Evolutionary conservation across 2,329 filamentous ascomycete genomes (phyloP).

Genomic region (Pseudopyrenochaeta lycopersici): DNA sequence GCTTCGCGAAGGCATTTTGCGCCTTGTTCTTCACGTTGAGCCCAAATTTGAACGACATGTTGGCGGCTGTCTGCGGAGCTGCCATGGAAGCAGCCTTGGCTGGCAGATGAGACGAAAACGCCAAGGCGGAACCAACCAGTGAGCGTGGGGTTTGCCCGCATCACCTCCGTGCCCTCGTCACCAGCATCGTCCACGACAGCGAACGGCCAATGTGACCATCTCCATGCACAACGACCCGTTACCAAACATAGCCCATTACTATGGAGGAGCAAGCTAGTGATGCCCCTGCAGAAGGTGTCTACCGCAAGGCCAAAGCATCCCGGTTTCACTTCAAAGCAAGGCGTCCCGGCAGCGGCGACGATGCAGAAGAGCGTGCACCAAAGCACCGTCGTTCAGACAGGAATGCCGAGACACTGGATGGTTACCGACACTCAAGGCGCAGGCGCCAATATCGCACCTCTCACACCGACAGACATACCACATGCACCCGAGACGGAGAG

Average conservation of each 20-base stretch:
- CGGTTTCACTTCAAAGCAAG: slow-evolving; percentile 52
- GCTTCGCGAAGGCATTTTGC: slow-evolving; percentile 22
- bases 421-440: slow-evolving; percentile 22
- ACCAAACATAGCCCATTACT: slow-evolving; percentile 17
- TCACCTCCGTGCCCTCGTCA: slow-evolving; percentile 37
- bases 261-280: slow-evolving; percentile 43
- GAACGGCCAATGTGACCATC: neutral
- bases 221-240: slow-evolving; percentile 27
- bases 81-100: neutral
- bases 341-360: slow-evolving; percentile 18
- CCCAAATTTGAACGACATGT: slow-evolving; percentile 62
- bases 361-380: slow-evolving; percentile 7
- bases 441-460: slow-evolving; percentile 26
- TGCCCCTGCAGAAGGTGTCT: slow-evolving; percentile 26
- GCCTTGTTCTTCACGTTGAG: slow-evolving; percentile 69
- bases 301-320: slow-evolving; percentile 37
- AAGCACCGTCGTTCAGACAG: slow-evolving; percentile 24
- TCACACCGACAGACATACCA: slow-evolving; percentile 27
- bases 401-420: slow-evolving; percentile 10
- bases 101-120: slow-evolving; percentile 12
- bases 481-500: slow-evolving; percentile 37
- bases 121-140: slow-evolving; percentile 39
- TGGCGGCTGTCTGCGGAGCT: slow-evolving; percentile 16
- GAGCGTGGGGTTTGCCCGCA: slow-evolving; percentile 15
- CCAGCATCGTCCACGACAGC: slow-evolving; percentile 1